Conservation (phyloP, 2,329 filamentous ascomycete genomes). For the Botryotinia calthae region DNA sequence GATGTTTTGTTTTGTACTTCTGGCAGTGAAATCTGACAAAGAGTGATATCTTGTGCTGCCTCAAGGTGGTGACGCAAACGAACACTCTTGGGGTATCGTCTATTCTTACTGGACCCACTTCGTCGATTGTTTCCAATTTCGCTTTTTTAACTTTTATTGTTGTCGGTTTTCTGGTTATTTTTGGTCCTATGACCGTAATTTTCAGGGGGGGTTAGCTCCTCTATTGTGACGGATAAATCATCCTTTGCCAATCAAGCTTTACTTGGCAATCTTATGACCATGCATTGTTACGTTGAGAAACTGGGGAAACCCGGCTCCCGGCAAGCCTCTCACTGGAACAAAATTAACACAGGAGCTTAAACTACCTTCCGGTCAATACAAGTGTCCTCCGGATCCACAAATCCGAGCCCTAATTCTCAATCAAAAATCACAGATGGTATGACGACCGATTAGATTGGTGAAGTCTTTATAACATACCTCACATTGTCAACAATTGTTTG, state of each 20-base stretch:
- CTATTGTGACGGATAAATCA: slow-evolving; percentile 12
- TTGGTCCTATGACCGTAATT: not conserved
- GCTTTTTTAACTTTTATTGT: not conserved
- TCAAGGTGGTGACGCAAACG: not conserved
- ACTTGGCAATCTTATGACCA: slow-evolving; percentile 12
- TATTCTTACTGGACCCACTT: not conserved
- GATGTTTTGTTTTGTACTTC: not conserved
- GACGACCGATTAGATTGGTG: not conserved
- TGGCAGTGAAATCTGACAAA: not conserved
- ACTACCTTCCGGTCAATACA: not conserved
- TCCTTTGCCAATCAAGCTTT: not conserved
- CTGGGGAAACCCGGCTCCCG: not conserved
- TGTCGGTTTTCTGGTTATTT: not conserved
- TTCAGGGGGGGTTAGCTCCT: not conserved
- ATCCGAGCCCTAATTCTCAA: not conserved
- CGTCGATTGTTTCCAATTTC: not conserved
- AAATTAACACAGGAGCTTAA: not conserved
- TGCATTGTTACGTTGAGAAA: slow-evolving; percentile 4
- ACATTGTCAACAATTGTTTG: not conserved
- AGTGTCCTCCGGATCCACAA: not conserved
- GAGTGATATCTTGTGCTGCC: not conserved
- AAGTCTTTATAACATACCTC: not conserved
- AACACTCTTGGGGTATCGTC: not conserved
- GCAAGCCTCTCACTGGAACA: not conserved
- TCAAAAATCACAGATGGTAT: not conserved